Evolutionary conservation across 192 early-diverging fungal species (phyloP).

Genomic region (Jimgerdemannia flammicorona): DNA sequence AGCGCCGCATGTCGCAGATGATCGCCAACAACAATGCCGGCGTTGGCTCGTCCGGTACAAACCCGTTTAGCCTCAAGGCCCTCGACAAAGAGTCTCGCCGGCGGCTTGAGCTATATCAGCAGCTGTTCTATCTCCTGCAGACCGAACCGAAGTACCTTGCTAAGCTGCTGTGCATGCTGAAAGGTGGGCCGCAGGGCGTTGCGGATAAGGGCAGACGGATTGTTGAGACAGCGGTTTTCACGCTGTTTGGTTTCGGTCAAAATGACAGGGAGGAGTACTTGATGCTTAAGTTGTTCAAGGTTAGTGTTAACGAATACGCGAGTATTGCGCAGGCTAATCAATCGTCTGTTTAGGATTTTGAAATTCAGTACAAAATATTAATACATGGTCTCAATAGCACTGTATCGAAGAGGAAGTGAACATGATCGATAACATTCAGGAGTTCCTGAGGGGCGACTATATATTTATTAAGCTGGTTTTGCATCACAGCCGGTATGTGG

Average conservation of each 20-base stretch:
- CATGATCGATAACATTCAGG: constrained; percentile 74
- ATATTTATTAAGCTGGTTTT: constrained; percentile 97
- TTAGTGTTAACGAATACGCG: constrained; percentile 16
- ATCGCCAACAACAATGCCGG: constrained; percentile 21
- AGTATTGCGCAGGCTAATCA: neutral
- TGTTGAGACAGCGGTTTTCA: constrained; percentile 86
- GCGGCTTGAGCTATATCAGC: constrained; percentile 80
- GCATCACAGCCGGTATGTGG: constrained; percentile 78
- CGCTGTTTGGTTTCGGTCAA: constrained; percentile 96
- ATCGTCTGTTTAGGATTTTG: neutral
- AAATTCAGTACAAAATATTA: neutral
- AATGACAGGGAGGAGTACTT: constrained; percentile 96
- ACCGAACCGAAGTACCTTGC: constrained; percentile 94
- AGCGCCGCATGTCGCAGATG: constrained; percentile 40
- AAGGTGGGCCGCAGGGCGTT: constrained; percentile 67
- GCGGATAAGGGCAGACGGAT: constrained; percentile 65
- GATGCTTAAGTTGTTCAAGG: constrained; percentile 90
- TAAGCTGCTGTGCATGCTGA: constrained; percentile 81
- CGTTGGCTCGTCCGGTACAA: neutral
- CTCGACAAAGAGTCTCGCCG: constrained; percentile 84
- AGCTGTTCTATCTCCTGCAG: constrained; percentile 95
- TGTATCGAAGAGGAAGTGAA: constrained; percentile 89
- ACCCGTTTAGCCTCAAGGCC: constrained; percentile 65
- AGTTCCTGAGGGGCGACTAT: constrained; percentile 94
- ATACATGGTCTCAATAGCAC: constrained; percentile 19